Percentiles rank a stretch among this genome's conserved stretches.
These are phyloP conservation scores for Colletotrichum caudatum DNA, from an alignment of 2,329 filamentous ascomycete species.

Conservation along the genomic window DNA sequence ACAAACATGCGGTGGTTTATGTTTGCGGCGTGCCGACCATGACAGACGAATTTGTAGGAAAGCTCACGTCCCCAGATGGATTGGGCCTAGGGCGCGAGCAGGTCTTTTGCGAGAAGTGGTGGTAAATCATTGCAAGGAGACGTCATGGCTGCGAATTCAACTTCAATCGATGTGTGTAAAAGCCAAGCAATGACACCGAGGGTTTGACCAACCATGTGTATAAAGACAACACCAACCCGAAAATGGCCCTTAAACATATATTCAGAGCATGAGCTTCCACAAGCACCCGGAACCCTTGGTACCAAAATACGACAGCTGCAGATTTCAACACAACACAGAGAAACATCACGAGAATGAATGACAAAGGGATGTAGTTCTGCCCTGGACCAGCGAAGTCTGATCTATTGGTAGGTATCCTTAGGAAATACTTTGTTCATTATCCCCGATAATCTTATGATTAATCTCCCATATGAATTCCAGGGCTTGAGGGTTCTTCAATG, in stretches of 20 bases:
- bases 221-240: not conserved
- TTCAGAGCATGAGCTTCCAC: not conserved
- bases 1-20: conserved; percentile 66
- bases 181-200: not conserved
- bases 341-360: not conserved
- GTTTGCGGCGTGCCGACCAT: conserved; percentile 76
- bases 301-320: not conserved
- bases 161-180: not conserved
- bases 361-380: not conserved
- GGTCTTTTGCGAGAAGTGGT: conserved; percentile 55
- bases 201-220: not conserved
- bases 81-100: conserved; percentile 46
- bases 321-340: not conserved
- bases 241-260: not conserved
- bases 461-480: not conserved
- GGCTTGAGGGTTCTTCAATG: no score
- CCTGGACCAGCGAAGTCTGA: not conserved
- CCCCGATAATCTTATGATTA: not conserved
- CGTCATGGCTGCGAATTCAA: not conserved
- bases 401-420: not conserved
- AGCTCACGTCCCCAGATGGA: conserved; percentile 52
- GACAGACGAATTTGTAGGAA: conserved; percentile 74
- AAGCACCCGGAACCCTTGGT: not conserved
- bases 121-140: conserved; percentile 45
- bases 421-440: not conserved